Conservation (phyloP, 805 yeast genomes). For the Tetrapisispora phaffii region DNA sequence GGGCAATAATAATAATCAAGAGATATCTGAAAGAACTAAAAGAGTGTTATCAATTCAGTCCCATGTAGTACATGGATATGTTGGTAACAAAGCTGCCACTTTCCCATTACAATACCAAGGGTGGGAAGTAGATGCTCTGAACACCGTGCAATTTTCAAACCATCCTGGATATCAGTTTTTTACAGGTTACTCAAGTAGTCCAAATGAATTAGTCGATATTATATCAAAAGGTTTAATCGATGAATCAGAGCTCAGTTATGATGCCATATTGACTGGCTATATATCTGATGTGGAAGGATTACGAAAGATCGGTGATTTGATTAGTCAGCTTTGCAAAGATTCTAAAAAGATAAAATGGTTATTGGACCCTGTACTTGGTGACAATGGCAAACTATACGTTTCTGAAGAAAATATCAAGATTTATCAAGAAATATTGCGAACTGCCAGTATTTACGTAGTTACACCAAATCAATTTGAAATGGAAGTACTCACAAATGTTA, state of each 20-base stretch:
- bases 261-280: constrained; percentile 72
- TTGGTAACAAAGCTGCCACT: constrained; percentile 85
- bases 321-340: constrained; percentile 24
- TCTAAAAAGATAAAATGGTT: constrained; percentile 42
- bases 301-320: constrained; percentile 37
- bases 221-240: constrained; percentile 43
- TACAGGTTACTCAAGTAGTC: constrained; percentile 44
- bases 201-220: constrained; percentile 39
- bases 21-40: neutral
- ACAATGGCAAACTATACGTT: constrained; percentile 76
- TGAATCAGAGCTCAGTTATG: constrained; percentile 42
- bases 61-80: constrained; percentile 93
- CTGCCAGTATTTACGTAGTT: constrained; percentile 38
- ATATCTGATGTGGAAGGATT: constrained; percentile 54
- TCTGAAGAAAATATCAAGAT: constrained; percentile 43
- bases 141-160: constrained; percentile 82
- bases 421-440: constrained; percentile 39
- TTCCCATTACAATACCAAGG: constrained; percentile 79
- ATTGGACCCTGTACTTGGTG: constrained; percentile 89
- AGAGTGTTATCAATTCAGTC: constrained; percentile 56
- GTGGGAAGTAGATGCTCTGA: constrained; percentile 87
- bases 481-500: constrained; percentile 44
- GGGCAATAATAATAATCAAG: neutral
- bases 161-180: constrained; percentile 82
- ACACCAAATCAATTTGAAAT: constrained; percentile 74